Evolutionary conservation across 495 filamentous ascomycete species (phyloP).

Genomic region (Penicillium maclennaniae): DNA sequence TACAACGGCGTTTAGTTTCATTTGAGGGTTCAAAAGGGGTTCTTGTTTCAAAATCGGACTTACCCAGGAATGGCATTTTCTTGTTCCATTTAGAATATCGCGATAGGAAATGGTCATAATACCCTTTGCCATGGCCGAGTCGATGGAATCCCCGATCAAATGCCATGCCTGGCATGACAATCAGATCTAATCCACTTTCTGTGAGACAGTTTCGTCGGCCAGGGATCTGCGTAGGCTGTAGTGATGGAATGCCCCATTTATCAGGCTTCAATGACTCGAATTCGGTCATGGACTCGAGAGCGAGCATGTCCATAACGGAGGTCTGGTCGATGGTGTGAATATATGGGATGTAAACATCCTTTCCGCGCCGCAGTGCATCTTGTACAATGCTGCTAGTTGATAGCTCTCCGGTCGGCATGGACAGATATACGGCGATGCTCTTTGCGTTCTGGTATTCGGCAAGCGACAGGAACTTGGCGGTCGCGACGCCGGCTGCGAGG

Average conservation of each 20-base stretch:
- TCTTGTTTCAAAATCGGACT: slow-evolving; percentile 20
- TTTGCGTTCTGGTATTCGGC: slow-evolving; percentile 67
- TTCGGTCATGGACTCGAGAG: slow-evolving; percentile 65
- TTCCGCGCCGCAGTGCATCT: slow-evolving; percentile 71
- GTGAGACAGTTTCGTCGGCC: slow-evolving; percentile 67
- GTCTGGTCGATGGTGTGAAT: slow-evolving; percentile 60
- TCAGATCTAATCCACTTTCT: slow-evolving; percentile 65
- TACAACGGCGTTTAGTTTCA: slow-evolving; percentile 36
- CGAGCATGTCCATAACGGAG: slow-evolving; percentile 90
- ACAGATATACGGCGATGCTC: slow-evolving; percentile 81
- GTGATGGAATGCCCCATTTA: slow-evolving; percentile 87
- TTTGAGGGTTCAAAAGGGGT: slow-evolving; percentile 6
- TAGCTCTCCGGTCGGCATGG: slow-evolving; percentile 84
- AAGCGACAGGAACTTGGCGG: slow-evolving; percentile 54
- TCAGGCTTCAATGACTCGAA: slow-evolving; percentile 73
- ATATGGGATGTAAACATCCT: slow-evolving; percentile 88
- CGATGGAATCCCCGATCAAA: slow-evolving; percentile 75
- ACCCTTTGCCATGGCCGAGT: slow-evolving; percentile 93
- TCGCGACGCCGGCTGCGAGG: slow-evolving; percentile 53
- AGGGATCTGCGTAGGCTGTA: slow-evolving; percentile 57
- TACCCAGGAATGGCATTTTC: slow-evolving; percentile 64
- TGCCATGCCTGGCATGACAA: slow-evolving; percentile 91
- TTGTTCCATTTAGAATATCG: slow-evolving; percentile 54
- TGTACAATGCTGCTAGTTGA: slow-evolving; percentile 75
- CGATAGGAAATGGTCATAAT: slow-evolving; percentile 89